These are phyloP conservation scores for Solanum chmielewskii DNA, from an alignment of 257 asterid genomes.

Conservation along the genomic window DNA sequence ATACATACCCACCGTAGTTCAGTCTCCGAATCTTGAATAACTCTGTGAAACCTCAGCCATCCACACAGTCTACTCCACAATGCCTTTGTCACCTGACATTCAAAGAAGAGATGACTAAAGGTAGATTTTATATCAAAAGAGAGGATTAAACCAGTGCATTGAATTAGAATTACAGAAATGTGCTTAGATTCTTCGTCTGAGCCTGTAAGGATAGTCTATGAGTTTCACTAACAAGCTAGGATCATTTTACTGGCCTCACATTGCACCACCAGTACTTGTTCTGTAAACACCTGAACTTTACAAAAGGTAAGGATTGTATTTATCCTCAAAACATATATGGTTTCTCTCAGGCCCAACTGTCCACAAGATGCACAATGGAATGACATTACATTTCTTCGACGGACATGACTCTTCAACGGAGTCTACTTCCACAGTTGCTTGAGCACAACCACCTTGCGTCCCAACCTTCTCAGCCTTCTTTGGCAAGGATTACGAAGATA, in stretches of 20 bases:
- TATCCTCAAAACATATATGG: not conserved
- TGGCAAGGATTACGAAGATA: not conserved
- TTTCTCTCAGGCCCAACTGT: not conserved
- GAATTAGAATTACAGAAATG: not conserved
- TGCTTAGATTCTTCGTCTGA: not conserved
- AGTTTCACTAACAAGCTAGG: not conserved
- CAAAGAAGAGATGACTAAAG: not conserved
- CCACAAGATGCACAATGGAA: not conserved
- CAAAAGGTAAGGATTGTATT: not conserved
- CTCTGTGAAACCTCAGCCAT: not conserved
- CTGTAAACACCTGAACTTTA: not conserved
- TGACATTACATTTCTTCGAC: not conserved
- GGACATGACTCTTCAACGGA: not conserved
- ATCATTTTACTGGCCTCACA: not conserved
- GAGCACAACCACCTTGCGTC: not conserved
- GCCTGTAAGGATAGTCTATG: not conserved
- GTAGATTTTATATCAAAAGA: not conserved
- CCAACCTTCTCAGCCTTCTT: not conserved
- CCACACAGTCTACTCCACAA: not conserved
- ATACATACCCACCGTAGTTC: not conserved
- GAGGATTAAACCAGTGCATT: accelerated
- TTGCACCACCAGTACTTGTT: not conserved
- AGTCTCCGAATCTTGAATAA: not conserved
- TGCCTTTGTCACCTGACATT: not conserved
- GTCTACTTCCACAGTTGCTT: not conserved